Evolutionary conservation across 495 filamentous ascomycete species (phyloP).

Genomic region (Tuber brumale): DNA sequence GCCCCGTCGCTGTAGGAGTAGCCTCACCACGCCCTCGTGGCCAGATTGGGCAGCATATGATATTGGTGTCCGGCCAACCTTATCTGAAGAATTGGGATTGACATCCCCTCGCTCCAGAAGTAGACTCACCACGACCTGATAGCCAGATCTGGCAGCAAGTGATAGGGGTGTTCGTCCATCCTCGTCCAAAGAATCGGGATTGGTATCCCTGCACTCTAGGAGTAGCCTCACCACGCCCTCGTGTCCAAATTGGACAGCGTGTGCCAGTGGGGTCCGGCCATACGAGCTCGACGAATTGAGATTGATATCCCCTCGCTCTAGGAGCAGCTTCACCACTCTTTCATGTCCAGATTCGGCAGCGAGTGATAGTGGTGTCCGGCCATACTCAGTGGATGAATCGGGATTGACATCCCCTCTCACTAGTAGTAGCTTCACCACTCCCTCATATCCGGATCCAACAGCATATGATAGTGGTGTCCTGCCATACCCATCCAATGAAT

Average conservation of each 20-base stretch:
- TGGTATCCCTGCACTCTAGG: not conserved
- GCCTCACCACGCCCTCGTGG: too few relatives aligned
- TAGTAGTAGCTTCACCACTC: conserved; percentile 35
- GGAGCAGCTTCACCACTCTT: not conserved
- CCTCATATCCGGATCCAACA: conserved; percentile 42
- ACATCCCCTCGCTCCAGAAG: not conserved
- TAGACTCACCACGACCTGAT: not conserved
- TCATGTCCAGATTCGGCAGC: not conserved
- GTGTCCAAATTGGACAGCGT: not conserved
- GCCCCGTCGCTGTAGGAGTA: too few relatives aligned
- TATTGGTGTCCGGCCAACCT: too few relatives aligned
- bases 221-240: not conserved
- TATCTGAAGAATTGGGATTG: not conserved
- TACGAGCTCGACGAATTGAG: not conserved
- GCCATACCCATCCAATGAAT: conserved; percentile 25
- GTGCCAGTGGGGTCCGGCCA: not conserved
- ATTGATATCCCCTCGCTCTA: not conserved
- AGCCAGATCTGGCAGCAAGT: not conserved
- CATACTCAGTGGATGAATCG: conserved; percentile 13
- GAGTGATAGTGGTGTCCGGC: conserved; percentile 34
- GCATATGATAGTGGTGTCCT: conserved; percentile 45
- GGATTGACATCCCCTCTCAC: not conserved
- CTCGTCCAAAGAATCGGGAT: not conserved
- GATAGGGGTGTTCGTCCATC: not conserved
- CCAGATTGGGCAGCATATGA: too few relatives aligned